Conservation (phyloP, 2,329 filamentous ascomycete species). For the Cordyceps farinosa region DNA sequence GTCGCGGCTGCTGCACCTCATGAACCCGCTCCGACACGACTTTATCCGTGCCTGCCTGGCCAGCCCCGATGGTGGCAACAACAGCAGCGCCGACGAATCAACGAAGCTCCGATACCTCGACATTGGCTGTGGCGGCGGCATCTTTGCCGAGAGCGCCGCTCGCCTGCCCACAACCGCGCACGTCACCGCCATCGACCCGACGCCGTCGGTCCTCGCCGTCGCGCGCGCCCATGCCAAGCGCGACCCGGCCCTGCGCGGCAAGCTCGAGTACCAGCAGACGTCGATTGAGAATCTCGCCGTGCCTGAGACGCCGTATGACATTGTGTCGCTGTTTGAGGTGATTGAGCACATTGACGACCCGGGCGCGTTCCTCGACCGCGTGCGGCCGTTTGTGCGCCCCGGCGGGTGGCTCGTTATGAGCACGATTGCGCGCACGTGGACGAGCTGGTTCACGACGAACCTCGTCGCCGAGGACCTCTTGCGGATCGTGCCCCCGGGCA, state of each 20-base stretch:
- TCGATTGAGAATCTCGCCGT: constrained; percentile 67
- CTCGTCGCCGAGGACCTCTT: constrained; percentile 84
- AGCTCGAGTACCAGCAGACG: constrained; percentile 70
- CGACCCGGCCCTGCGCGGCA: constrained; percentile 64
- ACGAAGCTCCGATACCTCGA: constrained; percentile 68
- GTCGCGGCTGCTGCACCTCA: constrained; percentile 87
- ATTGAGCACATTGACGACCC: constrained; percentile 86
- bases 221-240: constrained; percentile 71
- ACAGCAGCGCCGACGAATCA: constrained; percentile 21
- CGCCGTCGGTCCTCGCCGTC: constrained; percentile 67
- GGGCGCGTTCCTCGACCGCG: constrained; percentile 66
- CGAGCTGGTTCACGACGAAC: constrained; percentile 89
- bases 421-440: constrained; percentile 87
- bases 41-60: constrained; percentile 75
- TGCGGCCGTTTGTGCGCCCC: constrained; percentile 74
- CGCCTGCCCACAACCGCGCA: constrained; percentile 58
- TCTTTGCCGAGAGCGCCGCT: constrained; percentile 87
- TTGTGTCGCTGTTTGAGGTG: constrained; percentile 90
- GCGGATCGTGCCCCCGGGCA: constrained; percentile 84
- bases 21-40: constrained; percentile 95
- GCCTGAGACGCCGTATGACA: constrained; percentile 59
- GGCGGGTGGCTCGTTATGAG: constrained; percentile 91
- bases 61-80: constrained; percentile 37
- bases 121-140: constrained; percentile 92
- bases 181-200: constrained; percentile 77